Base-by-base conservation (phyloP, 305 asterid genomes). In the Solanum hybrid region DNA sequence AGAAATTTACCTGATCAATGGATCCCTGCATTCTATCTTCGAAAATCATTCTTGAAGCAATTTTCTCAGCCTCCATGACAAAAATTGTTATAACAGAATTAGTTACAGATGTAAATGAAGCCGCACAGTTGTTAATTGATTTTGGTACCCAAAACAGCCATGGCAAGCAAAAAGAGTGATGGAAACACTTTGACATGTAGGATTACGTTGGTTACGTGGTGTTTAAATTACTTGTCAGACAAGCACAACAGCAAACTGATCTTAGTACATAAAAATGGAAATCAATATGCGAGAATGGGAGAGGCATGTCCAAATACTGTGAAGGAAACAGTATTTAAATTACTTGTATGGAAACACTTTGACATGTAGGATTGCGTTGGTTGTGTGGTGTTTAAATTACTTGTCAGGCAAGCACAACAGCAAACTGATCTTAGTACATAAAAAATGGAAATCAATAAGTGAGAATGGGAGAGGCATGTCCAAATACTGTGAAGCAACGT, bases 11-110 rank as follows among this genome's bases (percentile, higher is more conserved):
- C 99, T 97, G 99, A 91, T 97, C 99, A 92, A 97, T 96, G 35
- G 99, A 97, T 80, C 99, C 99, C 89, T 94, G 94, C 99, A 96
- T 97, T 92, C 99, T 95, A 93, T 97, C 99, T 94, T 97, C 99
- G 40, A 90, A 95, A 14, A 97, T 96, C 99, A 96, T 97, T 94
- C 95, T 96, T 84, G 99, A 97, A 89, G 99, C 99, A 93, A 97
- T 96, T 93, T 97, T 96, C 94, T 97, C 99, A 91, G 99, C 99
- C 99, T 97, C 94, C 92, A 89, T 79, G 87, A 90, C 51, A 29
- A 31, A 20, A 51, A 57, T 16, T 51, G 76, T 85, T 31, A 57
- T 73, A 85, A 57, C 37, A 12, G 20, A 85, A 37, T 85, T 31
- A 61, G 46, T 6, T 33, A 78, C 22, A 78, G 87, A 78, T 88